Base-by-base conservation (phyloP, 192 early-diverging fungal genomes). In the Coemansia sp. region DNA sequence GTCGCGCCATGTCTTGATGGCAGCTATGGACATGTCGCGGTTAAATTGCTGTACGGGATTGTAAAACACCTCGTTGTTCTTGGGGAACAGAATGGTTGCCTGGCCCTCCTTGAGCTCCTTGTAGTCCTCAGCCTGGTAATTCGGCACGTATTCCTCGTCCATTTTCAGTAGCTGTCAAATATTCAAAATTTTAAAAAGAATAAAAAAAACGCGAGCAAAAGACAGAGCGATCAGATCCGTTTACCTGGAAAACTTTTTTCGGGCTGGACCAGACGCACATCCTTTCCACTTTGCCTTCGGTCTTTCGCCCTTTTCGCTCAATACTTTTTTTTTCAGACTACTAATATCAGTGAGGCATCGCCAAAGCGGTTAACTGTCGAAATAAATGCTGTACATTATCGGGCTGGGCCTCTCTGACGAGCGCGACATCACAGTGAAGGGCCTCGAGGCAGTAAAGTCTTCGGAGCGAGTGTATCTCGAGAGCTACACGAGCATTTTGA, bases 1-100 rank as follows among this genome's bases (percentile, higher is more conserved):
- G 58, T 94, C 88, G 70, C 87, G 89, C 96, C 95, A 99, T 0
- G 91, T 91, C 64, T 88, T 92, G 73, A 99, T 98, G 20, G 93
- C 94, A 9, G 98, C 96, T 53, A 98, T 92, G 7, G 95, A 98
- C 91, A 95, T 93, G 81, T 99, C 97, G 19, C 96, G 87, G 83
- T 99, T 97, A 85, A 98, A 98, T 74, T 97, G 87, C 82, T 98
- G 96, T 45, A 98, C 94, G 3, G 94, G 93, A 71, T 99, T 99
- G 86, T 99, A 99, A 74, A 99, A 99, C n/a, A 97, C 96, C 61
- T 93, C 90, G 71, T 94, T 93, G 67, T 86, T 86, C 62, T 90
- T 89, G 39, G 93, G 92, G 74, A 94, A 93, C 50, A 95, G 84
- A 59, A 95, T 94, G 15, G 88, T 93, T 5, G 92, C 93, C 64